Conservation (phyloP, 306 rosid species). For the Cucurbita moschata region DNA sequence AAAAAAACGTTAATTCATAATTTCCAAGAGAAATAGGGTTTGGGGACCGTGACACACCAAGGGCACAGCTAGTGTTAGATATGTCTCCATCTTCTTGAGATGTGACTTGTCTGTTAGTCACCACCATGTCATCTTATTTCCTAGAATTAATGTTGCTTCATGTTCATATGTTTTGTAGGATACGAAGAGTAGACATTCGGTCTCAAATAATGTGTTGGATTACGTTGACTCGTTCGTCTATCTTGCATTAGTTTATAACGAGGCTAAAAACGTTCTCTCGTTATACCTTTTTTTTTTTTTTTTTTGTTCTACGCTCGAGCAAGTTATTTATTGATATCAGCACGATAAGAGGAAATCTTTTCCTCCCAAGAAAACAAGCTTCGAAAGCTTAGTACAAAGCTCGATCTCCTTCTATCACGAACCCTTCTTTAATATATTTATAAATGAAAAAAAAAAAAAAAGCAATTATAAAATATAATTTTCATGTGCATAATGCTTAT, state of each 20-base stretch:
- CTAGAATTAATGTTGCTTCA: slow-evolving; percentile 15
- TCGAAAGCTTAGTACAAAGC: not conserved
- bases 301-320: not conserved
- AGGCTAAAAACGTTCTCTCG: not conserved
- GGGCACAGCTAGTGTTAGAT: slow-evolving; percentile 5
- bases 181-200: not conserved
- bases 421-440: not conserved
- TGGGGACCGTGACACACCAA: slow-evolving; percentile 7
- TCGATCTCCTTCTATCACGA: not conserved
- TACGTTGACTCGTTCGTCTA: not conserved
- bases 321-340: not conserved
- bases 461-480: not conserved
- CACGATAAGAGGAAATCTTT: not conserved
- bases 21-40: not conserved
- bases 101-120: slow-evolving; percentile 11
- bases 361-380: too few species aligned
- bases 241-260: not conserved
- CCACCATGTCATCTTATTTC: not conserved
- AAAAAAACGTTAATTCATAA: too few species aligned
- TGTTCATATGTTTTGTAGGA: slow-evolving; percentile 10
- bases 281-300: not conserved
- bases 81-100: not conserved
- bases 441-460: too few species aligned
- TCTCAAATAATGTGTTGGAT: not conserved
- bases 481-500: slow-evolving; percentile 5